phyloP scores from a whole-genome alignment of 2,329 filamentous ascomycete species.

The Geosmithia putterillii region DNA sequence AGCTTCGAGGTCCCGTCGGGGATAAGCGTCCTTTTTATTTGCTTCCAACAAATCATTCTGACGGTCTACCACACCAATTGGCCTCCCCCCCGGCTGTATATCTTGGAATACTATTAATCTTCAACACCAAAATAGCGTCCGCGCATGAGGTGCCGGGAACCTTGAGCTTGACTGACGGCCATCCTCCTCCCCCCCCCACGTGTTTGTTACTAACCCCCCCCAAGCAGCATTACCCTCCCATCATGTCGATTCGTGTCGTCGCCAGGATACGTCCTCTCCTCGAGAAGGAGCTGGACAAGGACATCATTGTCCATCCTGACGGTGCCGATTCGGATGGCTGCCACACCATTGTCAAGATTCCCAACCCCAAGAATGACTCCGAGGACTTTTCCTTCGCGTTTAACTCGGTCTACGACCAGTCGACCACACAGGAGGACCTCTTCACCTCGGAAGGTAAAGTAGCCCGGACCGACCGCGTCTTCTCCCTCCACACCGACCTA shows the following conservation, averaged over 20 bases:
- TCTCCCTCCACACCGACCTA: no score
- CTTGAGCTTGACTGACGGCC: background rate
- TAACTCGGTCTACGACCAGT: conserved; percentile 78
- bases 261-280: conserved; percentile 83
- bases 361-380: conserved; percentile 81
- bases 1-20: background rate
- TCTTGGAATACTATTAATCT: background rate
- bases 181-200: background rate
- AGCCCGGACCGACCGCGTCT: background rate
- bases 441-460: conserved; percentile 76
- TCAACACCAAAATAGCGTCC: background rate
- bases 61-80: background rate
- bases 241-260: conserved; percentile 69
- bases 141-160: background rate
- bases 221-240: conserved; percentile 5
- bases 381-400: conserved; percentile 94
- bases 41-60: background rate
- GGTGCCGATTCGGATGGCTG: conserved; percentile 48
- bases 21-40: background rate
- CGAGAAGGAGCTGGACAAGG: conserved; percentile 72
- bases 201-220: conserved; percentile 4
- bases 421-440: conserved; percentile 71
- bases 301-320: conserved; percentile 68
- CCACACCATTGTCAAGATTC: conserved; percentile 68
- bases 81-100: background rate